Evolutionary conservation across 2,329 filamentous ascomycete species (phyloP), one percentile per base, ranked within the genome.

Genomic region (Blastomyces parvus): DNA sequence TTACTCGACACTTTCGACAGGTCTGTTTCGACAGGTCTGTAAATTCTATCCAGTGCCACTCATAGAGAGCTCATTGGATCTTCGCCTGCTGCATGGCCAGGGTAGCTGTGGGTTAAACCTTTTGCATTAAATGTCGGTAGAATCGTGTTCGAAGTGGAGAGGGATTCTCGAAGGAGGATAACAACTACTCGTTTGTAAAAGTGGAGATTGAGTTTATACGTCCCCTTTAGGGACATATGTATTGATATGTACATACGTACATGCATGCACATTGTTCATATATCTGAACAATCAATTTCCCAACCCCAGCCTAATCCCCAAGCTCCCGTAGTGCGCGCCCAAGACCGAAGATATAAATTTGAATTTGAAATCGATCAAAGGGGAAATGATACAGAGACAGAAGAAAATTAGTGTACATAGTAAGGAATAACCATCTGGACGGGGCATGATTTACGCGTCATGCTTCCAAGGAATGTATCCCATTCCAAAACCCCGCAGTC

Each of bases 271-370:
- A 3, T 48, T 48, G 46, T 5, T 22, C 46, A 13, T 48, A 25
- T 22, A 13, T 25, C 25, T 14, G 62, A 58, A n/a, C 55, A 57
- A n/a, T 65, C 65, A 48, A 6, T 76, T 72, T 62, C 71, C 74
- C 25, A 68, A 68, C 19, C 36, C 1, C 9, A 38, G 36, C 36
- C 9, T 8, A 38, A 38, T 38, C 7, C 9, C 36, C 9, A 38
- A 72, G 71, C 2, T 66, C 65, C 48, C 40, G 36, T 38, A 38
- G 36, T 38, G 38, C 30, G 68, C 66, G 17, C 67, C 75, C 36
- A 65, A 69, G 14, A 65, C 68, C 17, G 46, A 48, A 48, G 46
- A 9, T 48, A 13, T 3, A 38, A 30, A 38, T 11, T 38, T 38
- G 36, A 38, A 38, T 11, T 38, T 38, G 36, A 52, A 27, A 52